Percentiles rank a stretch among this genome's conserved stretches.
These are phyloP conservation scores for Rubus parviflorus DNA, from an alignment of 306 rosid species.

Conservation along the genomic window DNA sequence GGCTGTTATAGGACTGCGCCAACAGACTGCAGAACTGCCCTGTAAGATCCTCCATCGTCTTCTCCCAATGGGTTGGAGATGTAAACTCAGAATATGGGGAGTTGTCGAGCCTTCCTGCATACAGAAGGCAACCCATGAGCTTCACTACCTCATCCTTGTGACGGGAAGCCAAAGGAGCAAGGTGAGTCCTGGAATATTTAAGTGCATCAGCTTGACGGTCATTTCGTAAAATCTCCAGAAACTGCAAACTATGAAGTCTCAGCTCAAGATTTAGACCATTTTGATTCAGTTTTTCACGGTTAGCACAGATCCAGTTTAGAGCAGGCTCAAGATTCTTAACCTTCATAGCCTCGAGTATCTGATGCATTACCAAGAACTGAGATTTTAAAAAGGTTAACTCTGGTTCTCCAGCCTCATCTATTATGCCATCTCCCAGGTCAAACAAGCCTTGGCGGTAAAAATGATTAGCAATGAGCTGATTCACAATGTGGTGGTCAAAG, in stretches of 20 bases:
- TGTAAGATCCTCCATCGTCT: slow-evolving; percentile 60
- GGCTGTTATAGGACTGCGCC: slow-evolving; percentile 64
- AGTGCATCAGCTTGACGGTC: slow-evolving; percentile 64
- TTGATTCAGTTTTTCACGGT: slow-evolving; percentile 51
- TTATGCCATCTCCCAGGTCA: slow-evolving; percentile 75
- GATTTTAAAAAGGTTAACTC: slow-evolving; percentile 49
- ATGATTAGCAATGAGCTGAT: slow-evolving; percentile 70
- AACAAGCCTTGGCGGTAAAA: slow-evolving; percentile 65
- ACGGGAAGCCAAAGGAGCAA: slow-evolving; percentile 60
- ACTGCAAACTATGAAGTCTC: slow-evolving; percentile 70
- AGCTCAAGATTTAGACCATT: slow-evolving; percentile 64
- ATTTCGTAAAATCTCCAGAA: slow-evolving; percentile 60
- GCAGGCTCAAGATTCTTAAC: slow-evolving; percentile 74
- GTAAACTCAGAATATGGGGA: slow-evolving; percentile 70
- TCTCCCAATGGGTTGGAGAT: slow-evolving; percentile 68
- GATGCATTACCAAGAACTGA: slow-evolving; percentile 69
- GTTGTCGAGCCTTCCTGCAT: slow-evolving; percentile 55
- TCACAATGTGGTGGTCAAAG: slow-evolving; percentile 62
- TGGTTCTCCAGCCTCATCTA: slow-evolving; percentile 65
- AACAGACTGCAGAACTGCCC: slow-evolving; percentile 63
- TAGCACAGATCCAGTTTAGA: slow-evolving; percentile 61
- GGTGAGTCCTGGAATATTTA: slow-evolving; percentile 59
- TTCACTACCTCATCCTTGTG: slow-evolving; percentile 70
- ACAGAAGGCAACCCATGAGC: slow-evolving; percentile 86
- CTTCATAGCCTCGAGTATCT: slow-evolving; percentile 64